Evolutionary conservation across 2,329 filamentous ascomycete genomes (phyloP).

Genomic region (Rutstroemia sp.): DNA sequence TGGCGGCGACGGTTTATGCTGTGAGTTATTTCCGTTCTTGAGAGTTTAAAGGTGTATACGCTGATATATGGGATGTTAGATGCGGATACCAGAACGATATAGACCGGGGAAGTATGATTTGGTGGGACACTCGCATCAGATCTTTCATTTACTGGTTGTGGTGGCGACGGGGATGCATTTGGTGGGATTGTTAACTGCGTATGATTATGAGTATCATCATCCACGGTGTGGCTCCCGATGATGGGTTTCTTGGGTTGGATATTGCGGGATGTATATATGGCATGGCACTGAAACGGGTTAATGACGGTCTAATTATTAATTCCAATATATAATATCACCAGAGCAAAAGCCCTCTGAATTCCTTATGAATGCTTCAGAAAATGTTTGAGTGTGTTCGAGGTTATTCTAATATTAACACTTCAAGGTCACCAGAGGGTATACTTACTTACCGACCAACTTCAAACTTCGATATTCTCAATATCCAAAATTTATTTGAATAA

Average conservation of each 20-base stretch:
- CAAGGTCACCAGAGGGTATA: no score
- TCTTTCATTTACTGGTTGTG: slow-evolving; percentile 20
- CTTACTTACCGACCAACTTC: no score
- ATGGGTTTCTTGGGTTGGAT: not conserved
- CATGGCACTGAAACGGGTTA: no score
- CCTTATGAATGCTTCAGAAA: no score
- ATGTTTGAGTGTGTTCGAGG: no score
- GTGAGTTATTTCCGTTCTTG: not conserved
- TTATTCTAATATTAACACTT: no score
- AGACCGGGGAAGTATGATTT: slow-evolving; percentile 20
- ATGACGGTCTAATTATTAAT: no score
- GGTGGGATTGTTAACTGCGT: slow-evolving; percentile 3
- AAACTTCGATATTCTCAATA: no score
- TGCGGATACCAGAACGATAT: slow-evolving; percentile 15
- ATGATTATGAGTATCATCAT: slow-evolving; percentile 5
- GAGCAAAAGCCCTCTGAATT: no score
- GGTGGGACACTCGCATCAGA: slow-evolving; percentile 18
- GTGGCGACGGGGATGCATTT: slow-evolving; percentile 12
- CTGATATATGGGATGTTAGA: not conserved
- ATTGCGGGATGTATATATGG: not conserved
- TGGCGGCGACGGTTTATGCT: slow-evolving; percentile 9
- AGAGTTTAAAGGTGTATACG: no score
- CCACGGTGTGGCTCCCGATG: not conserved
- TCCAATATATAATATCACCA: no score
- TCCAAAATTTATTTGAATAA: no score